Evolutionary conservation across 768 basidiomycete species (phyloP).

Genomic region (Baorangia bicolor): DNA sequence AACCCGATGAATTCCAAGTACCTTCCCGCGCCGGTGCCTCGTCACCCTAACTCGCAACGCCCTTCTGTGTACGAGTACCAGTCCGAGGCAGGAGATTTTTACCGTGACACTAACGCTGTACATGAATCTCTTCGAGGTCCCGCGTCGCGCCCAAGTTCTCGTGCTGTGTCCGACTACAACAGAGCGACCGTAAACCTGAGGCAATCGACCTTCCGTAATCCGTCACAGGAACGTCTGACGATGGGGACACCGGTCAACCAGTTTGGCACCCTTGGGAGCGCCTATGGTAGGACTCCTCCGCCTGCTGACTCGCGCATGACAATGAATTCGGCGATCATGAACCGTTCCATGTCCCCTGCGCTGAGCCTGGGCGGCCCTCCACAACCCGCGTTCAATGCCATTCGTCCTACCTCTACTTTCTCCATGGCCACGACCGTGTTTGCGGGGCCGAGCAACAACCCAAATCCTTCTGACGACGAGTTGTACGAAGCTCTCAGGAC

Average conservation of each 20-base stretch:
- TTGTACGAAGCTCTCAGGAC: slow-evolving; percentile 52
- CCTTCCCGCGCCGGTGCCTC: slow-evolving; percentile 38
- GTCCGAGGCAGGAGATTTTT: slow-evolving; percentile 55
- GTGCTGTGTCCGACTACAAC: slow-evolving; percentile 31
- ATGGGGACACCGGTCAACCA: slow-evolving; percentile 37
- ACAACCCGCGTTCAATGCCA: slow-evolving; percentile 29
- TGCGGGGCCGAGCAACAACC: slow-evolving; percentile 47
- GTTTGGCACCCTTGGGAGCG: slow-evolving; percentile 36
- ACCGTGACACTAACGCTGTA: slow-evolving; percentile 51
- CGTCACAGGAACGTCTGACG: slow-evolving; percentile 39
- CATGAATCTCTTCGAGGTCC: slow-evolving; percentile 33
- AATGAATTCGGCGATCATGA: slow-evolving; percentile 46
- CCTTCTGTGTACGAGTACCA: slow-evolving; percentile 42
- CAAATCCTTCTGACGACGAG: slow-evolving; percentile 62
- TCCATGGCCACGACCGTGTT: slow-evolving; percentile 61
- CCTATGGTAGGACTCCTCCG: slow-evolving; percentile 39
- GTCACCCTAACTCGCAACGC: slow-evolving; percentile 38
- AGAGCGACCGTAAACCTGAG: slow-evolving; percentile 25
- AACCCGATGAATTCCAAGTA: slow-evolving; percentile 20
- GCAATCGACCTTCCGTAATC: slow-evolving; percentile 26
- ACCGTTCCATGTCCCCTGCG: slow-evolving; percentile 34
- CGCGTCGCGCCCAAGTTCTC: slow-evolving; percentile 33
- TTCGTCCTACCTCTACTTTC: slow-evolving; percentile 55
- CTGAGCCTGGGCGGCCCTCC: slow-evolving; percentile 30
- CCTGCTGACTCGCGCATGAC: slow-evolving; percentile 48